Evolutionary conservation across 2,329 filamentous ascomycete species (phyloP), one percentile per base, ranked within the genome.

Genomic region (Ophiostoma piceae): DNA sequence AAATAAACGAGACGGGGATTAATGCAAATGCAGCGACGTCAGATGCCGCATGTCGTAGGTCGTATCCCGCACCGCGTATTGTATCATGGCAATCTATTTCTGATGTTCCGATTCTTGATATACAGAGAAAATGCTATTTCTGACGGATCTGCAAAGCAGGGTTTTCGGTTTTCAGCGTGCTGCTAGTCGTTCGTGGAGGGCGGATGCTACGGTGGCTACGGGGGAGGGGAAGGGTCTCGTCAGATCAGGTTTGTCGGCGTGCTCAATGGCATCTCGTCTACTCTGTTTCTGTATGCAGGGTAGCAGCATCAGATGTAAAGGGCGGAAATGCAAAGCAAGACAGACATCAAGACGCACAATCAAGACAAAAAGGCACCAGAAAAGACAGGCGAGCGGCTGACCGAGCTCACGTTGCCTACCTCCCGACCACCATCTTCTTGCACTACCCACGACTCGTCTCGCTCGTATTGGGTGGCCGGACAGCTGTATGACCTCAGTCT

Each of bases 401-500:
- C 32, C 57, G 22, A 32, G 57, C 57, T 62, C 57, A 32, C 26
- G 57, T 62, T 62, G 26, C 57, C 57, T 62, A 26, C 51, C 51
- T 22, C 51, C n/a, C 11, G n/a, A 26, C 51, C 43, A 47, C 43
- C 43, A 47, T 47, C 43, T n/a, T 57, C 51, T 57, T 29, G 51
- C 51, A 57, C n/a, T 26, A 57, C 51, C 43, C 16, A 19, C 7
- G 5, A 47, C 51, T 57, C 51, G 51, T 26, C 51, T 57, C 51
- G 43, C 43, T 19, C 57, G 26, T 32, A 32, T 32, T 66, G 62
- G 32, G 6, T 19, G n/a, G 65, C n/a, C 39, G 9, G n/a, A 8
- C 35, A 47, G 3, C 37, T 41, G 65, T 51, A 67, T 67, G 65
- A 67, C 65, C 39, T 67, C 65, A 67, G 26, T 43, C 65, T 29